Conservation (phyloP, 441 rosid genomes). For the Gossypium davidsonii region DNA sequence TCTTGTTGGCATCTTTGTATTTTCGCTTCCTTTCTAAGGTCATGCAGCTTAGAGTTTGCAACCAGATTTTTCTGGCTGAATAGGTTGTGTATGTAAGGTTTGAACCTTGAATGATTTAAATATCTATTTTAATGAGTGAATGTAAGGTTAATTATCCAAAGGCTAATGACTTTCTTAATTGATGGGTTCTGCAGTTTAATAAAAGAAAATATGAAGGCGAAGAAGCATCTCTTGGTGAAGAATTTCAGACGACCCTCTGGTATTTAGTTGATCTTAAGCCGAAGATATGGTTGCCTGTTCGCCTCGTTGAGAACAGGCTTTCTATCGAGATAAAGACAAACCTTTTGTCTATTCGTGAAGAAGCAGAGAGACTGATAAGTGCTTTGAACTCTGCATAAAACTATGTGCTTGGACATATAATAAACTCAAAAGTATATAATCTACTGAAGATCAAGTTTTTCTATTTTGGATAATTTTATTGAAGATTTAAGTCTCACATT, state of each 20-base stretch:
- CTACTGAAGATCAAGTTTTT: neutral
- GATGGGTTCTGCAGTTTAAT: constrained; percentile 34
- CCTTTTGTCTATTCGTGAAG: constrained; percentile 54
- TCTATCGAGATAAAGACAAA: constrained; percentile 64
- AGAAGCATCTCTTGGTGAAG: constrained; percentile 28
- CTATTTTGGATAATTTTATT: neutral
- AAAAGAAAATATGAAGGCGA: constrained; percentile 26
- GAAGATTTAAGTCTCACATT: too few species aligned
- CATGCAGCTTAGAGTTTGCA: neutral
- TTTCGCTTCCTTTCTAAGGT: neutral
- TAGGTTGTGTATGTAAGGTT: neutral
- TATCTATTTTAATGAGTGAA: neutral
- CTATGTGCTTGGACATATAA: neutral
- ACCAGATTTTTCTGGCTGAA: neutral
- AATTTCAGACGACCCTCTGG: constrained; percentile 47
- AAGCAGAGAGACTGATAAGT: constrained; percentile 43
- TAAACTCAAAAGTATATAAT: neutral
- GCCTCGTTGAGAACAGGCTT: constrained; percentile 70
- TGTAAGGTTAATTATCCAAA: neutral
- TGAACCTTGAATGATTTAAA: neutral
- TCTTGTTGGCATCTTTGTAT: neutral
- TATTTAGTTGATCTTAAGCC: constrained; percentile 65
- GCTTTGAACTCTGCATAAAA: constrained; percentile 15
- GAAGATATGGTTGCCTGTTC: constrained; percentile 69
- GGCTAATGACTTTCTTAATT: constrained; percentile 1